Evolutionary conservation across 1,284 basidiomycete species (phyloP), one percentile per base, ranked within the genome.

Genomic region (Fomitopsis pinicola): DNA sequence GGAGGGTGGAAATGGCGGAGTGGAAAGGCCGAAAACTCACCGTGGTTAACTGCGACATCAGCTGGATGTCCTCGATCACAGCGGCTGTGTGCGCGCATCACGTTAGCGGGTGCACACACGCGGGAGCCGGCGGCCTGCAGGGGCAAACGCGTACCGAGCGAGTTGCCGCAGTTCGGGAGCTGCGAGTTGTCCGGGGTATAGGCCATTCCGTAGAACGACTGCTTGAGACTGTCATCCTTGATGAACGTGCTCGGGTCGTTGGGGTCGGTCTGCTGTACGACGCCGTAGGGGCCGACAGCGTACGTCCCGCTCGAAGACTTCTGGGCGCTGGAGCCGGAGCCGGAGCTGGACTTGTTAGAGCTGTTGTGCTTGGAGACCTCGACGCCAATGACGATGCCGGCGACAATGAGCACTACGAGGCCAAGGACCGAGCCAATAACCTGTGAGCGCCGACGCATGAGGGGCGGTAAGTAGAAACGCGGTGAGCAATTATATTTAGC

Each of bases 151-250:
- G 58, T 53, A 82, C 83, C 68, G 4, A 82, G 73, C 2, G 72
- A 77, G 56, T 76, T 82, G 19, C 80, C 80, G 63, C 85, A 86
- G 26, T 74, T 61, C 2, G 84, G 83, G 38, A 80, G 69, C 63
- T 82, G 79, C 5, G 79, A 77, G 59, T 84, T 82, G 48, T 78
- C 76, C 1, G 90, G 89, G 0, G 87, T 88, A 73, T 92, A 93
- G 0, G 89, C 88, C n/a, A 92, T 69, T 36, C 84, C 90, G 68
- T 80, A 93, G 76, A 90, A 90, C 12, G 80, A 79, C 61, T 86
- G 80, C 66, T 86, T 80, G 53, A 94, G 75, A 9, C 78, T 73
- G 5, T 78, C 55, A 73, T 93, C 84, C 73, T 85, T 88, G 53
- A 72, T 69, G 71, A 92, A 92, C 38, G 79, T 76, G 72, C 81